Evolutionary conservation across 345 rosid genomes (phyloP).

Genomic region (Leavenworthia alabamica): DNA sequence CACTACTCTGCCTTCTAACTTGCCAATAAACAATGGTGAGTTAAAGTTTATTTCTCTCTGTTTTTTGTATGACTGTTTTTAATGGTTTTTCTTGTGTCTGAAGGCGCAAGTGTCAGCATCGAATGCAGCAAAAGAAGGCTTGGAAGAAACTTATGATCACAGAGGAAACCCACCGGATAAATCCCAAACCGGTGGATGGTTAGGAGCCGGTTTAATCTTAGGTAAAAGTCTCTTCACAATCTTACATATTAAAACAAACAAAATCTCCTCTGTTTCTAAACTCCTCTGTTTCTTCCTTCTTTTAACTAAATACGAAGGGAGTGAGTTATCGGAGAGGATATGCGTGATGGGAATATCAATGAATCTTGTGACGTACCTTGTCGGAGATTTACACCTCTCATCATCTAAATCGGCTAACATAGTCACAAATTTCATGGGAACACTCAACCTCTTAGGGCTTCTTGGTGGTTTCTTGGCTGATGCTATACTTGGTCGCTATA

Average conservation of each 20-base stretch:
- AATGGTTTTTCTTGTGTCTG: slow-evolving; percentile 39
- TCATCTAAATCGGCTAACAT: slow-evolving; percentile 76
- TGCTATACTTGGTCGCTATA: slow-evolving; percentile 79
- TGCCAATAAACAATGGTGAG: slow-evolving; percentile 25
- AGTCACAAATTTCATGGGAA: slow-evolving; percentile 87
- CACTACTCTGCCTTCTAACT: slow-evolving; percentile 4
- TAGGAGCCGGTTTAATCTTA: slow-evolving; percentile 81
- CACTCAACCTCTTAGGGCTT: slow-evolving; percentile 78
- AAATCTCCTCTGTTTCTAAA: background rate
- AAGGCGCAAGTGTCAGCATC: slow-evolving; percentile 36
- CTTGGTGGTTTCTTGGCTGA: slow-evolving; percentile 93
- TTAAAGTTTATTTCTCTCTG: background rate
- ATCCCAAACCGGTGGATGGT: slow-evolving; percentile 84
- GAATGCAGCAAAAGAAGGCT: slow-evolving; percentile 39
- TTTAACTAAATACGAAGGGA: slow-evolving; percentile 39
- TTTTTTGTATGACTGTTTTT: background rate
- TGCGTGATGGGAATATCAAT: slow-evolving; percentile 89
- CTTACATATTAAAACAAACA: background rate
- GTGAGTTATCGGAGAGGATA: slow-evolving; percentile 82
- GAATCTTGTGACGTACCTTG: slow-evolving; percentile 85
- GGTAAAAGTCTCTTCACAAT: slow-evolving; percentile 34
- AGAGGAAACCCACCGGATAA: slow-evolving; percentile 64
- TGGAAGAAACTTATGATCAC: slow-evolving; percentile 42
- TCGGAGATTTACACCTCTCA: slow-evolving; percentile 65
- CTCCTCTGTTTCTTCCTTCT: background rate